Evolutionary conservation across 2,329 filamentous ascomycete species (phyloP).

Genomic region (Aspergillus eucalypticola): DNA sequence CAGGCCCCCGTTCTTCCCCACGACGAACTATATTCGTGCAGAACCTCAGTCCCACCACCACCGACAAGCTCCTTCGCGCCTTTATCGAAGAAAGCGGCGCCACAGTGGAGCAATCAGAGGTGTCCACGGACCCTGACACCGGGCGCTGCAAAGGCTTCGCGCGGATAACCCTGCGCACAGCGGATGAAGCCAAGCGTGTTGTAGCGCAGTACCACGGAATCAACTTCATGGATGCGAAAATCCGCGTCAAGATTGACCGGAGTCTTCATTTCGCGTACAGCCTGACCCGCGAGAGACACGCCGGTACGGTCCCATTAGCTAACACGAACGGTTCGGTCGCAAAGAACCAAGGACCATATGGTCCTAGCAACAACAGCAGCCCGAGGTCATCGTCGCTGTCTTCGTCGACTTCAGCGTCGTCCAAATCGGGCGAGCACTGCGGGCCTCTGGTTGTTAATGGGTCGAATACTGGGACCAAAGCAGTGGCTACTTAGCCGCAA

Average conservation of each 20-base stretch:
- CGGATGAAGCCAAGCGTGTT: constrained; percentile 40
- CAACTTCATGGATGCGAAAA: constrained; percentile 34
- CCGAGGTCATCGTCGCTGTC: background rate
- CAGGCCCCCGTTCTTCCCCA: constrained; percentile 7
- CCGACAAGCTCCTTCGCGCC: constrained; percentile 27
- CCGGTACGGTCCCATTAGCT: background rate
- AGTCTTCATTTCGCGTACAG: constrained; percentile 16
- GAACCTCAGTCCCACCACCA: constrained; percentile 34
- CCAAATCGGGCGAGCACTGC: constrained; percentile 18
- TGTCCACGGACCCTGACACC: constrained; percentile 27
- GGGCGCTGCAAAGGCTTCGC: constrained; percentile 27
- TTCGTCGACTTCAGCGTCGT: background rate
- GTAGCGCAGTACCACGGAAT: constrained; percentile 36
- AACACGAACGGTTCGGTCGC: background rate
- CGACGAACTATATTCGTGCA: constrained; percentile 30
- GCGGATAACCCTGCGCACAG: constrained; percentile 33
- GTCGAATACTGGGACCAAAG: constrained; percentile 27
- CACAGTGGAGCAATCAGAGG: constrained; percentile 35
- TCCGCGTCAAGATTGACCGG: constrained; percentile 36
- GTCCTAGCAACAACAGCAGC: background rate
- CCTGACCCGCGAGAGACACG: background rate
- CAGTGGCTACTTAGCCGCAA: constrained; percentile 15
- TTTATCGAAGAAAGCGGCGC: constrained; percentile 33
- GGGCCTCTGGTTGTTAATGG: constrained; percentile 39
- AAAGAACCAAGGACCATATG: background rate